phyloP scores from a whole-genome alignment of 495 filamentous ascomycete species.

The Articulospora tetracladia region DNA sequence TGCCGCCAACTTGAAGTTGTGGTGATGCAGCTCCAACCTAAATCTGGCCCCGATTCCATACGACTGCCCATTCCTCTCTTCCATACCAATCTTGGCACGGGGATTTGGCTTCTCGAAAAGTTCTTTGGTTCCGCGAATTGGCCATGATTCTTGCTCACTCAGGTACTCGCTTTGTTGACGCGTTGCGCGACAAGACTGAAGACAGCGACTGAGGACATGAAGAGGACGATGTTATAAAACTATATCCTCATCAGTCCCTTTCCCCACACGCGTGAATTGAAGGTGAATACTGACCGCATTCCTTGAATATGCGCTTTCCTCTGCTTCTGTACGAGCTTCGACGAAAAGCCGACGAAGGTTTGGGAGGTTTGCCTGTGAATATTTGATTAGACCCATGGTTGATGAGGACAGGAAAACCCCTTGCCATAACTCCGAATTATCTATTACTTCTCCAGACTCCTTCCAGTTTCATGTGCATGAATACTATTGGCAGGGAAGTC shows the following conservation, averaged over 20 bases:
- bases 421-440: slow-evolving; percentile 16
- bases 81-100: too few relatives aligned
- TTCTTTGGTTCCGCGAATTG: too few relatives aligned
- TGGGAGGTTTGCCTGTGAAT: slow-evolving; percentile 73
- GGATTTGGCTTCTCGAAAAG: too few relatives aligned
- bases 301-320: slow-evolving; percentile 91
- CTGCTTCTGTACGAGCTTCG: slow-evolving; percentile 86
- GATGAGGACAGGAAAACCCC: not conserved
- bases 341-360: slow-evolving; percentile 96
- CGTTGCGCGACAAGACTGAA: slow-evolving; percentile 89
- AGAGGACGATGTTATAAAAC: slow-evolving; percentile 97
- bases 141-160: not conserved
- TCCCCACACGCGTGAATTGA: not conserved
- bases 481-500: slow-evolving; percentile 4
- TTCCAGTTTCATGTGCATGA: slow-evolving; percentile 15
- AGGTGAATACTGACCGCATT: slow-evolving; percentile 65
- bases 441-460: not conserved
- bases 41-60: too few relatives aligned
- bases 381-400: slow-evolving; percentile 17
- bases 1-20: too few relatives aligned
- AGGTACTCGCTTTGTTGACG: slow-evolving; percentile 37
- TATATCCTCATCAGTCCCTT: slow-evolving; percentile 32
- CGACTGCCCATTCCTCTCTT: too few relatives aligned
- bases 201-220: slow-evolving; percentile 89
- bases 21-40: too few relatives aligned